Evolutionary conservation across 768 basidiomycete genomes (phyloP), one percentile per base, ranked within the genome.

Genomic region (Boletus tomentosulus): DNA sequence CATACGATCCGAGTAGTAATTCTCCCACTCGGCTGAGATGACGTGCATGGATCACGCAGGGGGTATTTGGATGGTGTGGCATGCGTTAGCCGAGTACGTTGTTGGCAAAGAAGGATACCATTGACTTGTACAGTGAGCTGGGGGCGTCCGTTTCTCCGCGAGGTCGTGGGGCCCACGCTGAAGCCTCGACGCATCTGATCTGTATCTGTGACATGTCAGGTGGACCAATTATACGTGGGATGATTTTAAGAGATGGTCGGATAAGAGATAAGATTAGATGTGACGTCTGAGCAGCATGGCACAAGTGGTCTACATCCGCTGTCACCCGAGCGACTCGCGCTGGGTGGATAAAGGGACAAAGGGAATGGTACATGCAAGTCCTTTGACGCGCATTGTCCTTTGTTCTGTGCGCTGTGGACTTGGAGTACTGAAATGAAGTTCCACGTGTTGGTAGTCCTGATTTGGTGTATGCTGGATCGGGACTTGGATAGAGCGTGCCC

Each of bases 241-340:
- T 46, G 55, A 57, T 27, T 43, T 27, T 19, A 33, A 37, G 13
- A 16, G 35, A 37, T 54, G 55, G 53, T 25, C 2, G 24, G 53
- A 46, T 16, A 44, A 16, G 25, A 31, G 66, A 67, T 67, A 65
- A 69, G 66, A 68, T 68, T 65, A 68, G 66, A 68, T 65, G 31
- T 50, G 55, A 38, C 12, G 12, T 27, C 34, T 37, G 50, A 49
- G 55, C 60, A 51, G 56, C 16, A 35, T 41, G 43, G 6, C 56
- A 47, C 58, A 48, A 48, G 3, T 46, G 22, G 2, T 30, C 48
- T 50, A 44, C 46, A 22, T 49, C 53, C 42, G 53, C 53, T 7
- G 48, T 39, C 22, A 25, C 57, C 33, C 24, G 35, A n/a, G 27
- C 19, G 27, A 27, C 19, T 19, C 19, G 19, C 27, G 27, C 6